Conservation (phyloP, 768 basidiomycete species). For the Termitomyces titanicus region DNA sequence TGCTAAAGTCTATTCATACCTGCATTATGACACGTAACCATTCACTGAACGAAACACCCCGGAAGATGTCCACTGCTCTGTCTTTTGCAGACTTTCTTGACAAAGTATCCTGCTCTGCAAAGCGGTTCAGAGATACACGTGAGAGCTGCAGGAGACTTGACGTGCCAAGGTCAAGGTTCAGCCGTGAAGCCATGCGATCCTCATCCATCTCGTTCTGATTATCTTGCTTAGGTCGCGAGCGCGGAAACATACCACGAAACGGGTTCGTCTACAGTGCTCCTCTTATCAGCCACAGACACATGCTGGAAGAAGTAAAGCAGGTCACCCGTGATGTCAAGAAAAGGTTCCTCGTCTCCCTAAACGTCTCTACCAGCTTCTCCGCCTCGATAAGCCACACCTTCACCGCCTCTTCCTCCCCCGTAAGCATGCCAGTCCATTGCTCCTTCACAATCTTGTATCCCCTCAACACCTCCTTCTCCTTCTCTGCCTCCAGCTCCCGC, state of each 20-base stretch:
- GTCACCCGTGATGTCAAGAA: constrained; percentile 77
- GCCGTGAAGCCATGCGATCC: constrained; percentile 69
- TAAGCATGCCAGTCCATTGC: constrained; percentile 55
- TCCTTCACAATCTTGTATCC: constrained; percentile 61
- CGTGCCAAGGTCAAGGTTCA: constrained; percentile 72
- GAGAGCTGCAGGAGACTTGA: not conserved
- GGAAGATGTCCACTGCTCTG: constrained; percentile 62
- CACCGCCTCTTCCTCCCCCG: constrained; percentile 42
- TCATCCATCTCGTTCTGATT: constrained; percentile 54
- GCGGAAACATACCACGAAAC: constrained; percentile 70
- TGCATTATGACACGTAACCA: constrained; percentile 88
- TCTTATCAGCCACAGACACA: constrained; percentile 1
- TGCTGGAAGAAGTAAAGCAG: constrained; percentile 4
- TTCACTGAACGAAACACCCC: constrained; percentile 76
- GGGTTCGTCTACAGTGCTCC: constrained; percentile 37
- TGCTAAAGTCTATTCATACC: constrained; percentile 37
- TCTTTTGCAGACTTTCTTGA: constrained; percentile 43
- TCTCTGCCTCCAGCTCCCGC: constrained; percentile 58
- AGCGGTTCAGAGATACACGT: not conserved
- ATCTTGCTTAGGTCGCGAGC: constrained; percentile 32
- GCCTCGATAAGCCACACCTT: constrained; percentile 82
- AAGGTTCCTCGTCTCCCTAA: constrained; percentile 80
- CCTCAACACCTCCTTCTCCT: constrained; percentile 58
- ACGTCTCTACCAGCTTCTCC: constrained; percentile 83
- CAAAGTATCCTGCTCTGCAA: constrained; percentile 53